Evolutionary conservation across 192 early-diverging fungal genomes (phyloP), one percentile per base, ranked within the genome.

Genomic region (Coemansia sp.): DNA sequence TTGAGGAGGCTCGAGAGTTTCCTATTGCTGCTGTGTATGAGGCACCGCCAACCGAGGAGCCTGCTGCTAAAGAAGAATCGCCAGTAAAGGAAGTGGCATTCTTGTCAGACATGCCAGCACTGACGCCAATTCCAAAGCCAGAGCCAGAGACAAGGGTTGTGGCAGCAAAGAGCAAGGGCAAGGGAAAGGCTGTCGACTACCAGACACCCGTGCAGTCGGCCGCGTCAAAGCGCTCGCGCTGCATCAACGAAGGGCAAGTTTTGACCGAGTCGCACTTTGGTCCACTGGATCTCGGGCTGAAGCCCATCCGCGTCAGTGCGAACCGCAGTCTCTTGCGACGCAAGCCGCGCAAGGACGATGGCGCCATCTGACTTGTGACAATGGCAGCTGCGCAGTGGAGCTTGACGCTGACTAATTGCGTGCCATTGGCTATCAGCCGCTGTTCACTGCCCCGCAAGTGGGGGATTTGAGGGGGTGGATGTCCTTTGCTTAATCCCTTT

Each of bases 221-320:
- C 33, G 33, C 54, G 19, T 12, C 26, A 18, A 42, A 24, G 35
- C 44, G 53, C 24, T 19, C 35, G 52, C n/a, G 17, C 62, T 18
- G 36, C 29, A 8, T 19, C 21, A 26, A 34, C 19, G 34, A n/a
- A 1, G 55, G 42, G 18, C 33, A 62, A 37, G 54, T 80, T 11
- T 53, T 80, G 38, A 43, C 58, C 39, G 71, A 74, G 53, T 71
- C 68, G 19, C 67, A 74, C 46, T 73, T 80, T 62, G 71, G 72
- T 15, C 77, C 77, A 26, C 61, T 74, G 37, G 72, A 70, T 39
- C 68, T 80, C 17, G 77, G 77, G 5, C 54, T 80, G 52, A 72
- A 72, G 41, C 77, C 77, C 10, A 59, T 80, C n/a, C 67, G 62
- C 38, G 65, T 71, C 58, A 80, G 77, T 37, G 43, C 72, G 9